phyloP scores from a whole-genome alignment of 2,329 filamentous ascomycete genomes.

The Polychaeton citri region DNA sequence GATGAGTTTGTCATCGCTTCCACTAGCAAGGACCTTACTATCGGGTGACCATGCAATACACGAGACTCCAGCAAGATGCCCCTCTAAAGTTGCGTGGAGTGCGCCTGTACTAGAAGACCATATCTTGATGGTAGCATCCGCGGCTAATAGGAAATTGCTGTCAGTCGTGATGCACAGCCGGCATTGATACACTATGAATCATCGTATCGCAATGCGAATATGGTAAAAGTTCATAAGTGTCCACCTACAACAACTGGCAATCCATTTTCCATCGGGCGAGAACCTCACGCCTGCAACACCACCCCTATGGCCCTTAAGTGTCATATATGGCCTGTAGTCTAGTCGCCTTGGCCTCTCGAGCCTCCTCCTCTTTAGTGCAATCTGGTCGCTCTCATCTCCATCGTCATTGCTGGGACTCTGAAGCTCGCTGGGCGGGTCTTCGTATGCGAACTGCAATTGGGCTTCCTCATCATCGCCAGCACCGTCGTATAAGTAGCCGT shows the following conservation, averaged over 20 bases:
- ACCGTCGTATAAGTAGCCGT: background rate
- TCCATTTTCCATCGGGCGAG: slow-evolving; percentile 78
- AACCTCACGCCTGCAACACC: slow-evolving; percentile 78
- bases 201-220: too few species aligned
- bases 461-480: slow-evolving; percentile 1
- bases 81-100: slow-evolving; percentile 78
- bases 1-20: slow-evolving; percentile 92
- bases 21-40: slow-evolving; percentile 72
- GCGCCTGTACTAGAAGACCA: slow-evolving; percentile 71
- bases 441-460: slow-evolving; percentile 18
- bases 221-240: background rate
- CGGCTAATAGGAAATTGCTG: slow-evolving; percentile 42
- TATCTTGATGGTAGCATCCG: slow-evolving; percentile 81
- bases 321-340: slow-evolving; percentile 56
- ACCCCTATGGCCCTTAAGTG: slow-evolving; percentile 63
- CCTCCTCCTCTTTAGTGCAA: slow-evolving; percentile 8
- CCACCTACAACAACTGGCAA: slow-evolving; percentile 62
- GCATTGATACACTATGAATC: too few species aligned
- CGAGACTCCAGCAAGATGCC: slow-evolving; percentile 83
- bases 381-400: slow-evolving; percentile 3
- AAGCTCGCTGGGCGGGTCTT: slow-evolving; percentile 15
- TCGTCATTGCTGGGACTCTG: slow-evolving; percentile 6
- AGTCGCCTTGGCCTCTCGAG: slow-evolving; percentile 41
- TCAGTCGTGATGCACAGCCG: slow-evolving; percentile 3
- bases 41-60: slow-evolving; percentile 92